Evolutionary conservation across 495 filamentous ascomycete genomes (phyloP), one percentile per base, ranked within the genome.

Genomic region (Talaromyces liani): DNA sequence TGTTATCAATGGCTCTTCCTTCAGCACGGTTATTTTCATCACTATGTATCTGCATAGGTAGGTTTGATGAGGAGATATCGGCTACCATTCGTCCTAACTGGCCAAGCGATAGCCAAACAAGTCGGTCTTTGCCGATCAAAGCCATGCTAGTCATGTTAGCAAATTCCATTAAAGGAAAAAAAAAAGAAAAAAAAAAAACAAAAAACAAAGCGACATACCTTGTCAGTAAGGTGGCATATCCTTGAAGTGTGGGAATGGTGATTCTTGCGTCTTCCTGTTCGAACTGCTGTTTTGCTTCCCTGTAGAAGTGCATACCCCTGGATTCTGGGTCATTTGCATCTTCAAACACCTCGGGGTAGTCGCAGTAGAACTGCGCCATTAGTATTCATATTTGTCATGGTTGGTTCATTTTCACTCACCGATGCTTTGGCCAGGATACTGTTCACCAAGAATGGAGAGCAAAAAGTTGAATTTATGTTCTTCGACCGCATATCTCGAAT

Each of bases 371-470:
- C 71, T 72, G 16, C 22, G 18, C 16, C 9, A 36, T 60, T 20
- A 60, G 22, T 60, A 22, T 22, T 22, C 3, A 2, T 18, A 2
- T 49, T 49, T 49, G 7, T 20, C 45, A 49, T 54, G n/a, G 6
- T 31, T 20, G 7, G 3, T 62, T 9, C 22, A 1, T 58, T 6
- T n/a, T 58, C 12, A 71, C 76, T 68, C 60, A 70, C 77, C 70
- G 66, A 77, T 60, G 62, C 73, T 31, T 65, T 61, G 8, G 77
- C 72, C 29, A 80, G 74, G 36, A 83, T 76, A 16, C 71, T 69
- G 56, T 81, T 82, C 60, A 83, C 79, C 18, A 82, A 68, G 25
- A 81, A 76, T 1, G 77, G 74, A 3, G 79, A 78, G 66, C 79
- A 82, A 57, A 75, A 79, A 25, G 39, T 63, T 16, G 64, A 67